Conservation (phyloP, 345 rosid species). For the Streptanthus diversifolius region DNA sequence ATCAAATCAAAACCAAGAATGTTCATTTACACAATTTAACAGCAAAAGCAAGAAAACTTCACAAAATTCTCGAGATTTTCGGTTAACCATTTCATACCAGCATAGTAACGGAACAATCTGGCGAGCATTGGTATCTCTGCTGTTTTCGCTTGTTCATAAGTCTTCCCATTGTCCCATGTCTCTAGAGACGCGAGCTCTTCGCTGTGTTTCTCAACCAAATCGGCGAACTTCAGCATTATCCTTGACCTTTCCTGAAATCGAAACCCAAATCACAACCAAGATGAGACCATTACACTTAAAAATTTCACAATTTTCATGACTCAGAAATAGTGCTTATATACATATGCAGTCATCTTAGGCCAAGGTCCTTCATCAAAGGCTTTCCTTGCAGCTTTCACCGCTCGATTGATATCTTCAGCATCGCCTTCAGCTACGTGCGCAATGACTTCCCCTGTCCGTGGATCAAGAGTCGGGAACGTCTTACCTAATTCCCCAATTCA, state of each 20-base stretch:
- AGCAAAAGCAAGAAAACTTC: neutral
- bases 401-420: constrained; percentile 75
- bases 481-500: constrained; percentile 37
- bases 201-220: constrained; percentile 80
- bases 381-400: constrained; percentile 89
- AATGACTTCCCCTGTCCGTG: constrained; percentile 87
- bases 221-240: constrained; percentile 69
- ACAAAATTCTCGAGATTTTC: neutral
- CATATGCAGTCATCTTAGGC: constrained; percentile 93
- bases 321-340: constrained; percentile 32
- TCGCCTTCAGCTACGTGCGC: constrained; percentile 94
- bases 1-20: constrained; percentile 4
- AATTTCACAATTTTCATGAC: neutral
- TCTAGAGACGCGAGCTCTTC: constrained; percentile 86
- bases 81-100: constrained; percentile 42
- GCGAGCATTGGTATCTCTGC: constrained; percentile 63
- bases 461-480: constrained; percentile 86
- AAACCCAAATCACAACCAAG: neutral
- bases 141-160: constrained; percentile 59
- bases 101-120: constrained; percentile 83
- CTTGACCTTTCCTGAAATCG: constrained; percentile 73
- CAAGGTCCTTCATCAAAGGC: constrained; percentile 99
- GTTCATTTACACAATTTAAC: neutral
- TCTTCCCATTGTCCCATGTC: constrained; percentile 95
- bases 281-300: constrained; percentile 4